Evolutionary conservation across 441 rosid species (phyloP).

Genomic region (Euphorbia corollata): DNA sequence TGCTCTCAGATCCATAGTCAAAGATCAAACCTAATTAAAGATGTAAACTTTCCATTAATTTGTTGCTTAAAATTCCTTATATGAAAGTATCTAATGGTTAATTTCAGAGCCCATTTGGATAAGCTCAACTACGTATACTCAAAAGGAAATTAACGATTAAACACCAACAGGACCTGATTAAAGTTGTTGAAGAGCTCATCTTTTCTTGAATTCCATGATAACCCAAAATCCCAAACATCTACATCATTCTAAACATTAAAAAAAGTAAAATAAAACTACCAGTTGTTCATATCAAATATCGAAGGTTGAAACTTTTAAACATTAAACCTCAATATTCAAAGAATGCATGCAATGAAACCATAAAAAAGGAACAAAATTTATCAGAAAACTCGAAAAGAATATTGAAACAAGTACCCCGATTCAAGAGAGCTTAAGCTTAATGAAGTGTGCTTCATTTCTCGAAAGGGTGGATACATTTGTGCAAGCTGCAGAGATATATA

Average conservation of each 20-base stretch:
- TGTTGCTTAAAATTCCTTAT: background rate
- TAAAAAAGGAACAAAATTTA: background rate
- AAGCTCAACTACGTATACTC: no score
- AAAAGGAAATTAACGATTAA: no score
- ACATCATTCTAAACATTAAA: background rate
- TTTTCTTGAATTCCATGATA: conserved; percentile 8
- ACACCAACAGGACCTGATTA: background rate
- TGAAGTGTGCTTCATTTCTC: no score
- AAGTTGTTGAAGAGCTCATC: conserved; percentile 12
- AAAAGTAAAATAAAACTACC: no score
- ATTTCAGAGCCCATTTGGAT: no score
- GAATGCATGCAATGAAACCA: background rate
- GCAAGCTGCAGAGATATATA: no score
- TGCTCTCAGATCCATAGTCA: conserved; percentile 49
- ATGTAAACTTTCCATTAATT: conserved; percentile 18
- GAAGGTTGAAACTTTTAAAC: no score
- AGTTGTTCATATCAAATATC: no score
- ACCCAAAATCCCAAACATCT: conserved; percentile 11
- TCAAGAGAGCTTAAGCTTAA: no score
- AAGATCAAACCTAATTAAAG: conserved; percentile 21
- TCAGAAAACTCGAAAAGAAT: conserved; percentile 1
- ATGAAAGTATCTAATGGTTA: no score
- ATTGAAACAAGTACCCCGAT: background rate
- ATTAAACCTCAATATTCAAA: background rate
- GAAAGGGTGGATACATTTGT: no score